These are phyloP conservation scores for Linnemannia elongata DNA, from an alignment of 192 early-diverging fungal genomes.

Conservation along the genomic window DNA sequence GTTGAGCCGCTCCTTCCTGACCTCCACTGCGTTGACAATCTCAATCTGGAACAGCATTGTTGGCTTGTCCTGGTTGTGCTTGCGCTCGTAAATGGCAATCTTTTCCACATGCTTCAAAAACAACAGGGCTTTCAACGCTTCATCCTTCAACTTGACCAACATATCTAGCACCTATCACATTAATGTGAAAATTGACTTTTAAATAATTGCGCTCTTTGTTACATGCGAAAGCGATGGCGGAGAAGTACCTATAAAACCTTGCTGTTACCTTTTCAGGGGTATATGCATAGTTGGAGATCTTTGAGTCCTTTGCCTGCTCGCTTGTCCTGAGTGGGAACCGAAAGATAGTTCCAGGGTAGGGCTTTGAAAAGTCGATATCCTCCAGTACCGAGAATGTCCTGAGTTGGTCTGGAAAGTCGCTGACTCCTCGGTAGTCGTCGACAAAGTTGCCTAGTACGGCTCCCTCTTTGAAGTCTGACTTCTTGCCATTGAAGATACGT, in stretches of 20 bases:
- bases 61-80: neutral
- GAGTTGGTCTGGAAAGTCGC: slow-evolving; percentile 38
- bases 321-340: slow-evolving; percentile 57
- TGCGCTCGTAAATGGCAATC: slow-evolving; percentile 49
- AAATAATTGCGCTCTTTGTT: neutral
- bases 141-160: slow-evolving; percentile 35
- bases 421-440: neutral
- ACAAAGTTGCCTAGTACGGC: slow-evolving; percentile 31
- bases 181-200: neutral
- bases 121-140: slow-evolving; percentile 41
- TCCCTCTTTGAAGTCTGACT: neutral
- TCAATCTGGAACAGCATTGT: slow-evolving; percentile 33
- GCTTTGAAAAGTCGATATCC: slow-evolving; percentile 42
- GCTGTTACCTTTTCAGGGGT: slow-evolving; percentile 23
- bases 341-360: slow-evolving; percentile 55
- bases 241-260: too few relatives aligned
- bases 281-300: slow-evolving; percentile 39
- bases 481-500: slow-evolving; percentile 7
- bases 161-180: slow-evolving; percentile 20
- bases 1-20: slow-evolving; percentile 10
- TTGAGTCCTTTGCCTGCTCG: slow-evolving; percentile 32
- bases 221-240: neutral
- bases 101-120: slow-evolving; percentile 53
- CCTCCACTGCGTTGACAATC: slow-evolving; percentile 33
- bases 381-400: slow-evolving; percentile 26